These are phyloP conservation scores for Pyrenochaeta sp. DNA, from an alignment of 2,329 filamentous ascomycete genomes.

Conservation along the genomic window DNA sequence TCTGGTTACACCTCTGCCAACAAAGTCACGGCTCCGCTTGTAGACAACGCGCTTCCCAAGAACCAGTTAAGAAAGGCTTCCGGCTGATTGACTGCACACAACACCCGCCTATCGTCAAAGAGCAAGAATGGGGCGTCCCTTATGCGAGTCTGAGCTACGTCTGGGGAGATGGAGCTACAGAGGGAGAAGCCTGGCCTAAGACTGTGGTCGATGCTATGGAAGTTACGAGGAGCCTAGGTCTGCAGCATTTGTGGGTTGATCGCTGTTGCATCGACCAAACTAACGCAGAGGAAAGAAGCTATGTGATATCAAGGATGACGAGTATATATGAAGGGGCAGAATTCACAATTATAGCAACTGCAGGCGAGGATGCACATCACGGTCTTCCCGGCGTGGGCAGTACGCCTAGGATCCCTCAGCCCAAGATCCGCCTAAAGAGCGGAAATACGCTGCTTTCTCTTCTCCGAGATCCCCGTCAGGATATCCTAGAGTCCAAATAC, in stretches of 20 bases:
- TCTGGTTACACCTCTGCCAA: slow-evolving; percentile 11
- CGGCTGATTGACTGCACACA: slow-evolving; percentile 15
- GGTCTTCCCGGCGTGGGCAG: slow-evolving; percentile 11
- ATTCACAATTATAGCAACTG: slow-evolving; percentile 18
- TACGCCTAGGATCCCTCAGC: slow-evolving; percentile 11
- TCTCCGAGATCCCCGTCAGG: slow-evolving; percentile 9
- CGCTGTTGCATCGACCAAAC: slow-evolving; percentile 14
- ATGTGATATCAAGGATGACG: slow-evolving; percentile 16
- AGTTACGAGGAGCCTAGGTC: slow-evolving; percentile 5
- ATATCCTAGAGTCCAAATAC: slow-evolving; percentile 6
- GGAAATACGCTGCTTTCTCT: slow-evolving; percentile 13
- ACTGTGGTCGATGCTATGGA: slow-evolving; percentile 14
- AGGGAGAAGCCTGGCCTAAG: slow-evolving; percentile 4
- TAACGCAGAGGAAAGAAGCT: slow-evolving; percentile 5
- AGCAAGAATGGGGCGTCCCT: slow-evolving; percentile 9
- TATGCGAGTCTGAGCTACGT: slow-evolving; percentile 24
- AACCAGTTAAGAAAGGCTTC: slow-evolving; percentile 10
- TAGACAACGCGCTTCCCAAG: slow-evolving; percentile 7
- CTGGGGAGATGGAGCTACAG: slow-evolving; percentile 11
- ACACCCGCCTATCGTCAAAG: slow-evolving; percentile 8
- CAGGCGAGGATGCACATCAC: slow-evolving; percentile 8
- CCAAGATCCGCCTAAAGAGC: slow-evolving; percentile 9
- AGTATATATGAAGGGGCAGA: slow-evolving; percentile 15
- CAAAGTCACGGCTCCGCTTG: slow-evolving; percentile 8
- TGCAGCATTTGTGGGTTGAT: slow-evolving; percentile 16